Percentiles rank a stretch among this genome's conserved stretches.
Conservation (phyloP, 202 grass and related monocot genomes). For the Carex arenaria region DNA sequence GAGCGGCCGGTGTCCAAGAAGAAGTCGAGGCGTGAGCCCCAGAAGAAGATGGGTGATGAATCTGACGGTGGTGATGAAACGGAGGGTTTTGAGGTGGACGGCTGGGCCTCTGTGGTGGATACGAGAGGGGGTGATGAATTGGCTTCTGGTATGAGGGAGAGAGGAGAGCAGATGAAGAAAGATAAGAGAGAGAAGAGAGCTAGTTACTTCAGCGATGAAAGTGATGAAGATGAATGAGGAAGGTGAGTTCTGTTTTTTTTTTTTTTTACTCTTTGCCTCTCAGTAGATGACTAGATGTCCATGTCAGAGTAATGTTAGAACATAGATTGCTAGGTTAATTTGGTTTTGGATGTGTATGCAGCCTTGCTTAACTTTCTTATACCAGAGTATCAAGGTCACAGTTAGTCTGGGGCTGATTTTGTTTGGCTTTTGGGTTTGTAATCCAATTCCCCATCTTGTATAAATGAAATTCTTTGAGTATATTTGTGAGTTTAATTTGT, state of each 20-base stretch:
- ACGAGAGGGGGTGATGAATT: constrained; percentile 58
- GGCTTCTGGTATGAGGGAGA: constrained; percentile 35
- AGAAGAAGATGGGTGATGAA: constrained; percentile 43
- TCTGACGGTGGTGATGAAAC: constrained; percentile 15
- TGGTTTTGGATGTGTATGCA: not conserved
- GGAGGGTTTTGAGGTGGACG: constrained; percentile 61
- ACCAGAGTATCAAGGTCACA: not conserved
- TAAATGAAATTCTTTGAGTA: not conserved
- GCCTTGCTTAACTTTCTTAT: not conserved
- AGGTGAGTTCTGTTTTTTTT: not conserved
- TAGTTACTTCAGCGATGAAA: constrained; percentile 97
- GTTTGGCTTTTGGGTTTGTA: not conserved
- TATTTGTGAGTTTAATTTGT: not conserved
- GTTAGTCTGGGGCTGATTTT: not conserved
- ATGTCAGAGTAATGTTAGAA: not conserved
- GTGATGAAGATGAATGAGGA: constrained; percentile 57
- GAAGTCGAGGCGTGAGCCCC: constrained; percentile 35
- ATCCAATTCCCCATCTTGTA: not conserved
- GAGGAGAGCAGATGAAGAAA: constrained; percentile 32
- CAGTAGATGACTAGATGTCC: not conserved
- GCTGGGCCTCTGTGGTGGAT: constrained; percentile 97
- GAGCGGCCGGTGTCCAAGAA: constrained; percentile 55
- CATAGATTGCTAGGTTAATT: not conserved
- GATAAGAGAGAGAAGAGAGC: constrained; percentile 72
- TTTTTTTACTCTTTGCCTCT: no score